These are phyloP conservation scores for Apiotrichum brassicae DNA, from an alignment of 1,284 basidiomycete species.

Conservation along the genomic window DNA sequence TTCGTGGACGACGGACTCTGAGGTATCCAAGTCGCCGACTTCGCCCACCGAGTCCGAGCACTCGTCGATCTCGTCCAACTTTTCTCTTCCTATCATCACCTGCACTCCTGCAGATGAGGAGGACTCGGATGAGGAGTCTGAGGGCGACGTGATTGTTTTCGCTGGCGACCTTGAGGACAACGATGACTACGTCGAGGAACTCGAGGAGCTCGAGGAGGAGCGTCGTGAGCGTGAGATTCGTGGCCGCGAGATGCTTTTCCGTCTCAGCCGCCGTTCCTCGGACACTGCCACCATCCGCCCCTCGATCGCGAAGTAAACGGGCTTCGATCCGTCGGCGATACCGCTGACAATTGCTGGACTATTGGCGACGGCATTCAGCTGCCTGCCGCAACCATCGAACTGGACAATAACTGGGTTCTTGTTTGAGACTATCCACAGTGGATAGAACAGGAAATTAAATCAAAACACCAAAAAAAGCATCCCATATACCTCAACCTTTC, in stretches of 20 bases:
- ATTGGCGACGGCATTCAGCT: too few species aligned
- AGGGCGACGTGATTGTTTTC: slow-evolving; percentile 22
- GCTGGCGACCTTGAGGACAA: slow-evolving; percentile 11
- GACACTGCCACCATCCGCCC: neutral
- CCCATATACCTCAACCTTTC: too few species aligned
- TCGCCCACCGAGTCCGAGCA: slow-evolving; percentile 25
- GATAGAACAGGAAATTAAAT: too few species aligned
- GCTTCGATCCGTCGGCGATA: too few species aligned
- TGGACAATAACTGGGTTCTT: too few species aligned
- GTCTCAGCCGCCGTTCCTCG: slow-evolving; percentile 6
- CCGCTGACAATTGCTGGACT: too few species aligned
- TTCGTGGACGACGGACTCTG: slow-evolving; percentile 1
- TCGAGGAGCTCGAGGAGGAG: slow-evolving; percentile 27
- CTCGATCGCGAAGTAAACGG: neutral
- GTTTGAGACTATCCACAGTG: too few species aligned
- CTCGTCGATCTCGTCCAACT: slow-evolving; percentile 19
- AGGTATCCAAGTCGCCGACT: slow-evolving; percentile 11
- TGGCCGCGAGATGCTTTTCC: slow-evolving; percentile 19
- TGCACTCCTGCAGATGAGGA: slow-evolving; percentile 41
- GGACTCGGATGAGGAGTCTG: slow-evolving; percentile 39
- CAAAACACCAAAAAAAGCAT: too few species aligned
- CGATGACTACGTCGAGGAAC: neutral
- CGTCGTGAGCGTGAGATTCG: slow-evolving; percentile 29
- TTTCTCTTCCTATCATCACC: slow-evolving; percentile 43
- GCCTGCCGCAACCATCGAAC: too few species aligned